Conservation (phyloP, 2,329 filamentous ascomycete species). For the Neonectria magnoliae region DNA sequence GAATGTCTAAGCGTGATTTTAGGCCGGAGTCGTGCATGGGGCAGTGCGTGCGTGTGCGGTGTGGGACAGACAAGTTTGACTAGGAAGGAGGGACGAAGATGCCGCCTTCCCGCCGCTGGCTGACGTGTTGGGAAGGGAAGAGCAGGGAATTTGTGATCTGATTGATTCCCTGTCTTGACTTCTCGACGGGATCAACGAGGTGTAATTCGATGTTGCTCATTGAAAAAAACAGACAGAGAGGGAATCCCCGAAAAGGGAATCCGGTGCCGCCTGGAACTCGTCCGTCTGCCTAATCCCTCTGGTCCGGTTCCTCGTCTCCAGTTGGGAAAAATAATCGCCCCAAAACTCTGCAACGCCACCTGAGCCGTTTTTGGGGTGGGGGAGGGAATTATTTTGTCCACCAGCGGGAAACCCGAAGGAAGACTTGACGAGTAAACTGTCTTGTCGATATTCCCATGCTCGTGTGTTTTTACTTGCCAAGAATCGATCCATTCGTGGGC, state of each 20-base stretch:
- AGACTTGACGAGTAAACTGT: too few relatives aligned
- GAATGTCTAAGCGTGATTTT: slow-evolving; percentile 35
- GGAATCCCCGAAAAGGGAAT: neutral
- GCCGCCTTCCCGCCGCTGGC: slow-evolving; percentile 17
- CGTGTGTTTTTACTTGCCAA: too few relatives aligned
- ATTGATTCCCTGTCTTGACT: neutral
- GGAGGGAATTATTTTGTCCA: neutral
- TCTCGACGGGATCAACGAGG: neutral
- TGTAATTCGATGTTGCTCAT: neutral
- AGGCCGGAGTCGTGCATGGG: slow-evolving; percentile 24
- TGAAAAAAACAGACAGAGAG: neutral
- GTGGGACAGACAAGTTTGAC: slow-evolving; percentile 22
- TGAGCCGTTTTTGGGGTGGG: slow-evolving; percentile 28
- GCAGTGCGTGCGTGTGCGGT: neutral
- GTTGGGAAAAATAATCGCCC: slow-evolving; percentile 21
- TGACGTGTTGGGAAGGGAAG: neutral
- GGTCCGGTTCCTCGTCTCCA: slow-evolving; percentile 10
- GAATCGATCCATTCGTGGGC: too few relatives aligned
- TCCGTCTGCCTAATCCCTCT: slow-evolving; percentile 17
- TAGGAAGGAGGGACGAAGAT: slow-evolving; percentile 20
- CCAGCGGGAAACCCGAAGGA: neutral
- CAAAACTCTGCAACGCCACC: slow-evolving; percentile 42
- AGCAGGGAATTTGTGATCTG: neutral
- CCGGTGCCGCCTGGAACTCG: neutral
- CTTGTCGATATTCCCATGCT: too few relatives aligned